Evolutionary conservation across 176 grass and related monocot genomes (phyloP), one percentile per base, ranked within the genome.

Genomic region (Musa itinerans): DNA sequence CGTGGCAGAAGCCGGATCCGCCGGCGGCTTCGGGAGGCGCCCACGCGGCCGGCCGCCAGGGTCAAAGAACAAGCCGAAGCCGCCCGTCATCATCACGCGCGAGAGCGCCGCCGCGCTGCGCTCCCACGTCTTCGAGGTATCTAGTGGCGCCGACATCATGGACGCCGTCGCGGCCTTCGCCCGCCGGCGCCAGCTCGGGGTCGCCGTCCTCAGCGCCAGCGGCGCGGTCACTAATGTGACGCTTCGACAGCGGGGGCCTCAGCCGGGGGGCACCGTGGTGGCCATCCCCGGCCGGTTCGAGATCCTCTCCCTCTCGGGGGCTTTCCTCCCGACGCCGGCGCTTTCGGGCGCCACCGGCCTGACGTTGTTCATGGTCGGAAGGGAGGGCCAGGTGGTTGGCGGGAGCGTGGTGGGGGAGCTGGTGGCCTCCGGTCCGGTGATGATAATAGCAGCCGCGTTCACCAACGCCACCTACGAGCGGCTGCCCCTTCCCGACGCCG

Each of bases 11-110:
- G 68, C 9, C 15, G 62, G 49, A 11, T 21, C n/a, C 11, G 23
- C 10, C 51, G 55, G 52, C n/a, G 53, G 74, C 53, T 58, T 75
- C 0, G 25, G 48, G 0, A 87, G 89, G 10, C 87, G 93, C 50
- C 90, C 93, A 13, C 90, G 93, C 16, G 93, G 93, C 10, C 80
- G 93, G 14, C 93, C 93, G 1, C 85, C 93, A 0, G 93, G 93
- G 13, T 96, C 93, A 14, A 96, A 92, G 83, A 96, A 96, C 90
- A 96, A 86, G 81, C 85, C 90, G 0, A 96, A 96, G 78, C 90
- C 93, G 7, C 93, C 93, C 2, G 83, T 96, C 20, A 78, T 96
- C 76, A 80, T 96, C 54, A 84, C 85, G 49, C 87, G 87, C 11
- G 93, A 96, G 81, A 96, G 87, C 79, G 87, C 89, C 54, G 88